Evolutionary conservation across 768 basidiomycete genomes (phyloP), one percentile per base, ranked within the genome.

Genomic region (Trametes gibbosa): DNA sequence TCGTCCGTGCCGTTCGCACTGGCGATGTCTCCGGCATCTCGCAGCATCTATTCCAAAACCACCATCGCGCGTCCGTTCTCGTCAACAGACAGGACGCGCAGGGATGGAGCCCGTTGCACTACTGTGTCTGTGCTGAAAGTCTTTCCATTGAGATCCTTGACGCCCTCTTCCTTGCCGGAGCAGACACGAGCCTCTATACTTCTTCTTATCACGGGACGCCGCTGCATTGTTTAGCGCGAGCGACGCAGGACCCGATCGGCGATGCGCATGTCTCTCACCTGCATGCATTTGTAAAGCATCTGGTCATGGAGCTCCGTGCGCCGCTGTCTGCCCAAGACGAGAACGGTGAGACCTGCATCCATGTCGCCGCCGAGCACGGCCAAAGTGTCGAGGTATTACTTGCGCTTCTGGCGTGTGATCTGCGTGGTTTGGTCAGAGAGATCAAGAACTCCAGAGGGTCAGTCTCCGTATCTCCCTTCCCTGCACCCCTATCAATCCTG

Each of bases 281-380:
- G 67, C 82, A 82, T 63, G 75, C 78, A 63, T 86, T 90, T 70
- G 75, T 82, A 69, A 70, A 81, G 63, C 89, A 91, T 70, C 81
- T 91, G 56, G 79, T 91, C 37, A 76, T 77, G 56, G 85, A 89
- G 67, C 82, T 91, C 29, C 83, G 81, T 29, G 85, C 86, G 6
- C 89, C 90, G 0, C 69, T 92, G 41, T 77, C 82, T 27, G 86
- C 89, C 19, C 74, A 77, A 46, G 87, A 91, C 70, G 80, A 74
- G 62, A 72, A 85, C 53, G 83, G 84, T 63, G 89, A 92, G 67
- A 91, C 90, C 3, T 90, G 88, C 75, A 77, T 92, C 49, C 90
- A 92, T 75, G 75, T 90, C 59, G 89, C 89, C 47, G 90, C 90
- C 13, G 88, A 90, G 66, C 82, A 83, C 63, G 90, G 89, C 46